phyloP scores from a whole-genome alignment of 805 yeast genomes.

The Kodamaea laetipori region DNA sequence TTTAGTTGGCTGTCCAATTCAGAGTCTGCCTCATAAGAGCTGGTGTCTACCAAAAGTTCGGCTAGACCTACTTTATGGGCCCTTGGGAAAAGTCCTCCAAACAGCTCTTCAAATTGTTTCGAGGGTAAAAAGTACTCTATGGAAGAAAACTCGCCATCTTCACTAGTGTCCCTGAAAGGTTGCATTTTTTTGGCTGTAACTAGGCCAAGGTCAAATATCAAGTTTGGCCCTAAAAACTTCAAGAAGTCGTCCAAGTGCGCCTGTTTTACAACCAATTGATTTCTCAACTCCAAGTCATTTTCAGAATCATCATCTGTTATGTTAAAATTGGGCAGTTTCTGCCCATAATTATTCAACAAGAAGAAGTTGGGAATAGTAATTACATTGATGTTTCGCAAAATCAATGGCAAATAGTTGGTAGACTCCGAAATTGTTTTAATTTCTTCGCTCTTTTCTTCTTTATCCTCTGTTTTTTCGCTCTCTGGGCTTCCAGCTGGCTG shows the following conservation, averaged over 20 bases:
- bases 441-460: conserved; percentile 1
- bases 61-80: conserved; percentile 34
- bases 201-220: conserved; percentile 39
- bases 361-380: conserved; percentile 61
- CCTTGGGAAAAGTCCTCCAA: conserved; percentile 32
- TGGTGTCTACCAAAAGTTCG: conserved; percentile 35
- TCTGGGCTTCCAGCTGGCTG: conserved; percentile 1
- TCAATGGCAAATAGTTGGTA: conserved; percentile 67
- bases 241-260: conserved; percentile 36
- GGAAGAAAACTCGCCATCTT: neutral
- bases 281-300: conserved; percentile 29
- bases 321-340: conserved; percentile 25
- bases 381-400: conserved; percentile 63
- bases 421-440: conserved; percentile 28
- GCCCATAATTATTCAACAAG: conserved; percentile 31
- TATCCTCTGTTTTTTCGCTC: neutral
- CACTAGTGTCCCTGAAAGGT: conserved; percentile 12
- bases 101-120: conserved; percentile 21
- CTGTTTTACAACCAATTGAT: conserved; percentile 33
- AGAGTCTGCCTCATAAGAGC: conserved; percentile 16
- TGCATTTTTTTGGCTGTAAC: conserved; percentile 4
- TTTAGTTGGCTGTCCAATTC: conserved; percentile 33
- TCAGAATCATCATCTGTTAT: conserved; percentile 40
- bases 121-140: conserved; percentile 13
- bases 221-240: conserved; percentile 44